phyloP scores from a whole-genome alignment of 805 yeast genomes.

The Yamadazyma akitaensis region DNA sequence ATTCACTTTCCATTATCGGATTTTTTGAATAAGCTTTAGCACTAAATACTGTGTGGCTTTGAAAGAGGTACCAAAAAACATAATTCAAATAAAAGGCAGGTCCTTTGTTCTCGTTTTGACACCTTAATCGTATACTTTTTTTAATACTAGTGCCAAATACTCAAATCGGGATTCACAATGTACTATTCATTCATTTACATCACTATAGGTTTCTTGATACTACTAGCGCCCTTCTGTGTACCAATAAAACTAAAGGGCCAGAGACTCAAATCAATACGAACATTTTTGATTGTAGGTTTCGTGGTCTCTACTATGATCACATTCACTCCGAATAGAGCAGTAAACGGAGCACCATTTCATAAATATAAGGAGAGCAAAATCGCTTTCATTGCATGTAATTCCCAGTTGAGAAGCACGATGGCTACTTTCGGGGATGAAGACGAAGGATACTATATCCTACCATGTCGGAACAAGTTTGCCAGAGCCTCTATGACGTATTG shows the following conservation, averaged over 20 bases:
- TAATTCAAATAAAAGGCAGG: background rate
- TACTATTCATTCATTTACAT: slow-evolving; percentile 16
- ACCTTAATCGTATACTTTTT: no score
- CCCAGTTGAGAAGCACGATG: slow-evolving; percentile 14
- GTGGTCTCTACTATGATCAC: slow-evolving; percentile 22
- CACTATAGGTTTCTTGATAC: slow-evolving; percentile 13
- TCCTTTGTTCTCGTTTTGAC: background rate
- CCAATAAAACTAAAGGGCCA: slow-evolving; percentile 54
- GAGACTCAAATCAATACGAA: slow-evolving; percentile 16
- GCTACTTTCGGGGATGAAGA: slow-evolving; percentile 21
- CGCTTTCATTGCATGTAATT: slow-evolving; percentile 30
- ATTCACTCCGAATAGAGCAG: slow-evolving; percentile 32
- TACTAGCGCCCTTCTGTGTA: slow-evolving; percentile 17
- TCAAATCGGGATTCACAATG: slow-evolving; percentile 11
- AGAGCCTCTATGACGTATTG: slow-evolving; percentile 39
- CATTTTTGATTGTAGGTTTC: slow-evolving; percentile 16
- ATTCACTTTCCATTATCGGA: background rate
- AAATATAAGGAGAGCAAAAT: slow-evolving; percentile 26
- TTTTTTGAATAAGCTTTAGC: background rate
- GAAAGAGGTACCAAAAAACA: background rate
- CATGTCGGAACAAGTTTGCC: slow-evolving; percentile 29
- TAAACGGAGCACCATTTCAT: slow-evolving; percentile 35
- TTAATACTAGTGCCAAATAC: no score
- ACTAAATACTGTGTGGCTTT: background rate
- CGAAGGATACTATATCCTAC: slow-evolving; percentile 15